Evolutionary conservation across 2,329 filamentous ascomycete species (phyloP).

Genomic region (Neonectria neomacrospora): DNA sequence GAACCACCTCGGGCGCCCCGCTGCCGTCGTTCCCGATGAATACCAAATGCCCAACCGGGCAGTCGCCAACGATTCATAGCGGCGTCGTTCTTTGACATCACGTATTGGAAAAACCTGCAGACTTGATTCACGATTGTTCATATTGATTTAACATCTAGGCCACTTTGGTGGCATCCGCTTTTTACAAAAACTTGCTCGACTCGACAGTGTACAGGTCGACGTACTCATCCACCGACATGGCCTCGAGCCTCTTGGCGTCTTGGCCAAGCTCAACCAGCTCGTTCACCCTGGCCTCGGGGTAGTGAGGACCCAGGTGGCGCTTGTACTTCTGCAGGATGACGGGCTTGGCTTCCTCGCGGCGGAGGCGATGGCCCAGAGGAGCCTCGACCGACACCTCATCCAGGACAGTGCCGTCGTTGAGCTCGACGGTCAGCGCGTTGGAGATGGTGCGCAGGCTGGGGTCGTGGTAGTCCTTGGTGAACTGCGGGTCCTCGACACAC

Average conservation of each 20-base stretch:
- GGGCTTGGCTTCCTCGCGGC: slow-evolving; percentile 96
- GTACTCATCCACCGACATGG: slow-evolving; percentile 89
- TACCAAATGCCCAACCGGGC: slow-evolving; percentile 18
- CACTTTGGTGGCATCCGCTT: slow-evolving; percentile 9
- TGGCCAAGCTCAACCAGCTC: slow-evolving; percentile 84
- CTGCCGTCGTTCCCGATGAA: slow-evolving; percentile 24
- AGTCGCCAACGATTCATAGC: background rate
- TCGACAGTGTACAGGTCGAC: slow-evolving; percentile 82
- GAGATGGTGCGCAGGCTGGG: slow-evolving; percentile 93
- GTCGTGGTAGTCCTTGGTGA: slow-evolving; percentile 96
- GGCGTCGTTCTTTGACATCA: background rate
- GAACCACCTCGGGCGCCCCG: slow-evolving; percentile 11
- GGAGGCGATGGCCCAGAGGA: slow-evolving; percentile 89
- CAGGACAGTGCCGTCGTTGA: slow-evolving; percentile 92
- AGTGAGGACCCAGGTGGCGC: slow-evolving; percentile 89
- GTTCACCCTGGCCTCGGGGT: slow-evolving; percentile 78
- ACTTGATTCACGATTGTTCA: slow-evolving; percentile 8
- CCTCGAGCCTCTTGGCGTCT: slow-evolving; percentile 79
- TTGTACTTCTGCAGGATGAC: slow-evolving; percentile 96
- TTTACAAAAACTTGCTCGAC: slow-evolving; percentile 67
- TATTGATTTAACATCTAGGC: slow-evolving; percentile 28
- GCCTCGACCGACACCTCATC: slow-evolving; percentile 94
- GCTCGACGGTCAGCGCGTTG: slow-evolving; percentile 93
- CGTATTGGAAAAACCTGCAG: background rate
- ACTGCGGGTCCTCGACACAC: slow-evolving; percentile 96